Evolutionary conservation across 169 alveolate genomes (phyloP).

Genomic region (Blepharisma undulans): DNA sequence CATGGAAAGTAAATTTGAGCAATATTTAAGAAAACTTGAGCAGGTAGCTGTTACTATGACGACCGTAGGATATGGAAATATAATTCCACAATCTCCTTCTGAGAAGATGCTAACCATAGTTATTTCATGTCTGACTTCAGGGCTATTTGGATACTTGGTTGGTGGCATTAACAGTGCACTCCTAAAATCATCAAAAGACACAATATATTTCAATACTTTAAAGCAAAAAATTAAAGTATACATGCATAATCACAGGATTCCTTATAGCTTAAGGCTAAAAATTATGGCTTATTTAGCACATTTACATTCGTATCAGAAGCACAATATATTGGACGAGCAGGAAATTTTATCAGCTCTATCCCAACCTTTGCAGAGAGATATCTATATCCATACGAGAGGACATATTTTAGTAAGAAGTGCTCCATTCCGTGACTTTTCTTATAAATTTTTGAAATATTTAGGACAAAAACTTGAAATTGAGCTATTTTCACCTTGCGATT

Average conservation of each 20-base stretch:
- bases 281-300: background rate
- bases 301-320: background rate
- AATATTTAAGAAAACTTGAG: background rate
- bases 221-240: background rate
- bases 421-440: background rate
- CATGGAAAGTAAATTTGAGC: background rate
- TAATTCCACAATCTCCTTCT: background rate
- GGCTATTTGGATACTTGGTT: slow-evolving; percentile 12
- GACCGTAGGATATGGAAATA: slow-evolving; percentile 39
- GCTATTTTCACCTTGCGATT: slow-evolving; percentile 18
- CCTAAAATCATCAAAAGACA: background rate
- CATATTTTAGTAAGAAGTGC: background rate
- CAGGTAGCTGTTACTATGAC: slow-evolving; percentile 27
- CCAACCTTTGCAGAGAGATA: background rate
- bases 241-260: slow-evolving; percentile 1
- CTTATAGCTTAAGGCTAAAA: background rate
- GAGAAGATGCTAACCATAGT: background rate
- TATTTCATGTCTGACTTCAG: background rate
- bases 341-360: background rate
- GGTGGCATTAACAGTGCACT: background rate
- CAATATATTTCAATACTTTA: background rate
- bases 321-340: background rate
- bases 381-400: background rate
- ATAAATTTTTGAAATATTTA: background rate
- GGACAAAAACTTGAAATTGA: background rate